phyloP scores from a whole-genome alignment of 805 yeast species.

The Barnettozyma sucrosica region DNA sequence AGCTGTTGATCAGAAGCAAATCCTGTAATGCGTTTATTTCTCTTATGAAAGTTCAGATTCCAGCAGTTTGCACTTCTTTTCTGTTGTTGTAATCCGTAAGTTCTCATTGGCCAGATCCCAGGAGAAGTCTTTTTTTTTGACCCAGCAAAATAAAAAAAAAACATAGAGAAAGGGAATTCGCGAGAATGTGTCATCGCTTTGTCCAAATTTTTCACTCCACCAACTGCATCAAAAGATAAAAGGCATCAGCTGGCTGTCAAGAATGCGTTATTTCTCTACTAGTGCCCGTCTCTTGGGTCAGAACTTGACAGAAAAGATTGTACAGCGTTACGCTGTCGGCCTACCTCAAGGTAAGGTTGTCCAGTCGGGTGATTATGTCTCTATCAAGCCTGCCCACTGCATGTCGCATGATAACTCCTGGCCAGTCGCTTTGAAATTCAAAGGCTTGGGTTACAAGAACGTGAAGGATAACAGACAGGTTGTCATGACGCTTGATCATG shows the following conservation, averaged over 20 bases:
- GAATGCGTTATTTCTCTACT: constrained; percentile 21
- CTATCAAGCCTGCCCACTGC: constrained; percentile 93
- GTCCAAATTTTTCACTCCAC: not conserved
- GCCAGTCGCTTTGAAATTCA: constrained; percentile 98
- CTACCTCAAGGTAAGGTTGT: constrained; percentile 71
- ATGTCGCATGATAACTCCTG: constrained; percentile 99
- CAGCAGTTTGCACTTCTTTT: not conserved
- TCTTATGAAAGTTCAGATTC: not conserved
- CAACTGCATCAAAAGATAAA: not conserved
- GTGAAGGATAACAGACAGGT: constrained; percentile 86
- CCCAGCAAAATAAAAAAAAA: too few relatives aligned
- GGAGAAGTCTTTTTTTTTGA: too few relatives aligned
- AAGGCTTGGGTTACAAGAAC: constrained; percentile 84
- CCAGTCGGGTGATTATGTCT: constrained; percentile 88
- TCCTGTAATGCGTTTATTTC: too few relatives aligned
- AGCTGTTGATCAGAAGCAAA: too few relatives aligned
- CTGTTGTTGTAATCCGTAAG: not conserved
- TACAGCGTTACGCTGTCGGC: constrained; percentile 88
- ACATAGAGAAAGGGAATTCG: not conserved
- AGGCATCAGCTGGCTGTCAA: not conserved
- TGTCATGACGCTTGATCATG: constrained; percentile 95
- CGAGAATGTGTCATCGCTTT: constrained; percentile 6
- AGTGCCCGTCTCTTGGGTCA: constrained; percentile 37
- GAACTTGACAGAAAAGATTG: constrained; percentile 92
- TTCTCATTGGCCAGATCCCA: constrained; percentile 2